Percentiles rank a stretch among this genome's conserved stretches.
Conservation (phyloP, 2,329 filamentous ascomycete genomes). For the Dactylonectria estremocensis region DNA sequence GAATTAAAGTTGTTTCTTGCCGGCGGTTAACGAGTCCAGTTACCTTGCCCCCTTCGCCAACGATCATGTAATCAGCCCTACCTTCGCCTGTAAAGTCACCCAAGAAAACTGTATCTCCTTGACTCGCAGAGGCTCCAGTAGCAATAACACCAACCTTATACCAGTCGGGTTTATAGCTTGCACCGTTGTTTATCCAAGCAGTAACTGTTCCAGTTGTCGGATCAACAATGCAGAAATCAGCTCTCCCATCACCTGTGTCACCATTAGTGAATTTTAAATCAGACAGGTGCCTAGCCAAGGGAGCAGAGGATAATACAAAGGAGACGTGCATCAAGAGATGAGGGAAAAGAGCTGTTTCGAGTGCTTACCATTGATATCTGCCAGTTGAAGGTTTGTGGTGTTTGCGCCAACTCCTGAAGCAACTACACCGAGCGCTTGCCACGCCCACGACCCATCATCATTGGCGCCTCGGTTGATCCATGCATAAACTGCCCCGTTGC, state of each 20-base stretch:
- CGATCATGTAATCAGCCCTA: conserved; percentile 15
- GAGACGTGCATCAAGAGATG: too few species aligned
- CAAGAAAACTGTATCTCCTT: neutral
- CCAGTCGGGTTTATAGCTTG: neutral
- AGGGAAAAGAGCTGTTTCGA: too few species aligned
- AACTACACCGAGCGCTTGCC: neutral
- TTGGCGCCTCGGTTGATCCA: conserved; percentile 27
- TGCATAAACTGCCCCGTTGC: conserved; percentile 8
- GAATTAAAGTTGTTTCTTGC: neutral
- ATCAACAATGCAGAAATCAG: conserved; percentile 2
- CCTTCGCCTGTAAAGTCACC: conserved; percentile 23
- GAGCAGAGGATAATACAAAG: too few species aligned
- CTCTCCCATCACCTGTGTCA: conserved; percentile 17
- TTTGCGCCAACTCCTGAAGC: neutral
- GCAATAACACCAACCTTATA: conserved; percentile 9
- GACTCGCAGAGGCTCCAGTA: neutral
- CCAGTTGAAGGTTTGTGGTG: neutral
- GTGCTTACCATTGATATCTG: neutral
- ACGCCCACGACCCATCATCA: neutral
- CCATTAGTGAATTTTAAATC: too few species aligned
- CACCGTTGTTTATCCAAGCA: neutral
- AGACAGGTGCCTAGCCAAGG: too few species aligned
- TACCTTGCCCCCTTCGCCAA: conserved; percentile 7
- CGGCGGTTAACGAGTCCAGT: conserved; percentile 9
- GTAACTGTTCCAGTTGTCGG: neutral